Evolutionary conservation across 768 basidiomycete genomes (phyloP).

Genomic region (Mycena epipterygia): DNA sequence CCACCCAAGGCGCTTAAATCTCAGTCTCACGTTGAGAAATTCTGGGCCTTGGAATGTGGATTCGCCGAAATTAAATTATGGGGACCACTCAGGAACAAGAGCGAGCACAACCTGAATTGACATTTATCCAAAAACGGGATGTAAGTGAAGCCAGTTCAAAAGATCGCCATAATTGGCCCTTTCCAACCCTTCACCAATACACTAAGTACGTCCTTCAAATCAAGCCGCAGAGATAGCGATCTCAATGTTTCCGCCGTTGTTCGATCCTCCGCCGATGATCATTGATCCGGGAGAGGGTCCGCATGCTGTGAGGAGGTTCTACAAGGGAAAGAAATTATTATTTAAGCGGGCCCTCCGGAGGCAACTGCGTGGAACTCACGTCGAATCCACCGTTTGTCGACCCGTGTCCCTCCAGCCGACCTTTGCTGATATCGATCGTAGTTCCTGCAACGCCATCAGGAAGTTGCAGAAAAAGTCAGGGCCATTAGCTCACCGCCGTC

Average conservation of each 20-base stretch:
- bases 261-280: conserved; percentile 38
- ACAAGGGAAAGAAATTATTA: not conserved
- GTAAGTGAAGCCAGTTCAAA: conserved; percentile 3
- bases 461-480: not conserved
- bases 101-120: conserved; percentile 6
- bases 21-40: no score
- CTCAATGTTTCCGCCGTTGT: conserved; percentile 29
- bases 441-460: conserved; percentile 18
- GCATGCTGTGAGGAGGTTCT: conserved; percentile 40
- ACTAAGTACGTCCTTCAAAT: not conserved
- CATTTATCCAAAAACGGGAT: not conserved
- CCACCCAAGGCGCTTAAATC: no score
- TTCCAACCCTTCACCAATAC: no score
- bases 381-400: conserved; percentile 39
- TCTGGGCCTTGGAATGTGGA: no score
- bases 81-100: not conserved
- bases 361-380: conserved; percentile 14
- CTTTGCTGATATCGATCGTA: conserved; percentile 40
- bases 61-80: no score
- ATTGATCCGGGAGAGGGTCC: conserved; percentile 40
- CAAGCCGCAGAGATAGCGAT: conserved; percentile 36
- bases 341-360: not conserved
- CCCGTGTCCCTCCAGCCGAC: conserved; percentile 39
- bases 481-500: conserved; percentile 30
- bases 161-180: not conserved